Conservation (phyloP, 2,329 filamentous ascomycete genomes). For the Fusarium sp. region DNA sequence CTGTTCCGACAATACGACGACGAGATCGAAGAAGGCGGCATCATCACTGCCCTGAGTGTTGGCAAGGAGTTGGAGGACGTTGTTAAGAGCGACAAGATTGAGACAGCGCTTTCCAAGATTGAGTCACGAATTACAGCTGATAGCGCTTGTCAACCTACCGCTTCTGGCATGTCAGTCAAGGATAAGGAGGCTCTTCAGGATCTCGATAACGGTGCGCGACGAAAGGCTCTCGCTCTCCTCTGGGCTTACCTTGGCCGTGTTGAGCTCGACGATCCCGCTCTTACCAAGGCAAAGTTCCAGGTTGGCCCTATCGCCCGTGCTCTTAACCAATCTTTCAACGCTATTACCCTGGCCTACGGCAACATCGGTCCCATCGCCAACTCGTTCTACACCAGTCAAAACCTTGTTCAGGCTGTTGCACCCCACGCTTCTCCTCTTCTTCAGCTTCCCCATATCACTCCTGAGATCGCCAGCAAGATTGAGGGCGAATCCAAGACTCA, state of each 20-base stretch:
- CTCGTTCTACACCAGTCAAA: constrained; percentile 84
- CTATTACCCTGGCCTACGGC: constrained; percentile 88
- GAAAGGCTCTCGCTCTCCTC: constrained; percentile 88
- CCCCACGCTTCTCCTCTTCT: constrained; percentile 88
- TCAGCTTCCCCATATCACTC: constrained; percentile 88
- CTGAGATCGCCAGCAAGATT: constrained; percentile 71
- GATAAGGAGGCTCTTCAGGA: constrained; percentile 82
- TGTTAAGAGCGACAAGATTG: constrained; percentile 81
- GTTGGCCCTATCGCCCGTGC: constrained; percentile 87
- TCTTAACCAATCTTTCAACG: constrained; percentile 86
- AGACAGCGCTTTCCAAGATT: constrained; percentile 82
- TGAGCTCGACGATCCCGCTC: constrained; percentile 79
- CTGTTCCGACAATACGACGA: constrained; percentile 95
- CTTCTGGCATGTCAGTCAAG: constrained; percentile 72
- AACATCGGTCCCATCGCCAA: constrained; percentile 84
- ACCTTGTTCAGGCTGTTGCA: constrained; percentile 87
- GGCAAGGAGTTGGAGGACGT: constrained; percentile 86
- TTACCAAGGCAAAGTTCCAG: constrained; percentile 89
- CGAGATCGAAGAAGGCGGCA: constrained; percentile 80
- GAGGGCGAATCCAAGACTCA: constrained; percentile 82
- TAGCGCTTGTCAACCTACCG: constrained; percentile 62
- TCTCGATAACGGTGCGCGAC: constrained; percentile 80
- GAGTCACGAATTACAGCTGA: constrained; percentile 81
- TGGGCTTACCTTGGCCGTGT: constrained; percentile 96
- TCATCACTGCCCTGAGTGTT: constrained; percentile 83